Conservation (phyloP, 495 filamentous ascomycete species). For the Emericellopsis terricola region DNA sequence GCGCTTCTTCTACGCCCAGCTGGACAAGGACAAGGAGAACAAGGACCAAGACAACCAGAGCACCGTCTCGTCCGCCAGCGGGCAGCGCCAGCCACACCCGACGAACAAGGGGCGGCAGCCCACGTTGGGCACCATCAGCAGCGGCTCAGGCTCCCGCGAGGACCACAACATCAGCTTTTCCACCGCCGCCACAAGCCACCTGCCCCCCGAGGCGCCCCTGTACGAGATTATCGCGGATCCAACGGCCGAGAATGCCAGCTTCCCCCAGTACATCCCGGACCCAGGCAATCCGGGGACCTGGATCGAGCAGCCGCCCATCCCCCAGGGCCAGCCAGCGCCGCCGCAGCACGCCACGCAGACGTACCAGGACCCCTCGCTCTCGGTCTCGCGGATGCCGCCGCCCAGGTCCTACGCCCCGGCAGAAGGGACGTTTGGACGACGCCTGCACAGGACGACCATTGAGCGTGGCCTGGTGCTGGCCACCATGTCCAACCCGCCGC, state of each 20-base stretch:
- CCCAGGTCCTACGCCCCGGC: slow-evolving; percentile 33
- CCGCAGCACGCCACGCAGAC: too few relatives aligned
- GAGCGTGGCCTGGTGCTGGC: slow-evolving; percentile 49
- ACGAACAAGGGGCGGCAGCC: background rate
- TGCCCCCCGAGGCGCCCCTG: background rate
- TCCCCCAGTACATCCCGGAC: slow-evolving; percentile 7
- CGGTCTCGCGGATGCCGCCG: slow-evolving; percentile 11
- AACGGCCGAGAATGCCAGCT: slow-evolving; percentile 15
- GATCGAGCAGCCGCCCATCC: background rate
- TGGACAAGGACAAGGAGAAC: slow-evolving; percentile 17
- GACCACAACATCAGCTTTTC: background rate
- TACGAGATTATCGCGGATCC: slow-evolving; percentile 19
- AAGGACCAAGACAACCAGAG: background rate
- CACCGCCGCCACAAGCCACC: background rate
- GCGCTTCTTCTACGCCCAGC: slow-evolving; percentile 24
- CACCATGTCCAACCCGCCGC: slow-evolving; percentile 30
- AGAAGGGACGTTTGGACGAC: slow-evolving; percentile 53
- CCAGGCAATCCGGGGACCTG: slow-evolving; percentile 4
- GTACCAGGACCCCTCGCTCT: too few relatives aligned
- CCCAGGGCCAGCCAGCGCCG: slow-evolving; percentile 1
- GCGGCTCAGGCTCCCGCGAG: slow-evolving; percentile 1
- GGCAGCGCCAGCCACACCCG: background rate
- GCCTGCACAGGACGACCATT: slow-evolving; percentile 45
- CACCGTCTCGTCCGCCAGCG: slow-evolving; percentile 1
- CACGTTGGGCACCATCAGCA: background rate